Evolutionary conservation across 169 alveolate genomes (phyloP), one percentile per base, ranked within the genome.

Genomic region (Eimeria tenella): DNA sequence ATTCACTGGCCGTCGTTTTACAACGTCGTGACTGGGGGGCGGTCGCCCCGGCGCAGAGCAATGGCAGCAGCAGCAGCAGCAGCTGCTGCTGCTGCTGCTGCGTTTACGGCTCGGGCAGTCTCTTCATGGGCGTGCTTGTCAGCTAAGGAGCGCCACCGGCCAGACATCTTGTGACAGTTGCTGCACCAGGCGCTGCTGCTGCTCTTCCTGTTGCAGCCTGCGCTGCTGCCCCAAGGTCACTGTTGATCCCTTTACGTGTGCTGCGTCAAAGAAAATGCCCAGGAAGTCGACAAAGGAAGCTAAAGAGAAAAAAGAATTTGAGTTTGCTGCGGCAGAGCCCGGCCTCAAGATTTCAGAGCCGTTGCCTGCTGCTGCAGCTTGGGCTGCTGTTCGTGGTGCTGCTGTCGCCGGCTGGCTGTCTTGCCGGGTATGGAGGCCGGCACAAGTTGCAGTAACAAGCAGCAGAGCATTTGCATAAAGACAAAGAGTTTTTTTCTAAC

Each of bases 81-180:
- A 8, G 77, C 77, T 17, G 77, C 77, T n/a, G 77, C 77, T 68
- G 77, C 77, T 68, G 77, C 77, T 68, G 77, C 77, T 68, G 77
- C 77, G 31, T 68, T 5, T n/a, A 68, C 77, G 13, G 77, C 77
- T 7, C 77, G 77, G 42, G 77, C 77, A 17, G 77, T 68, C 77
- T 68, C 77, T 10, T 68, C 77, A 11, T 11, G 31, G n/a, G n/a
- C 31, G n/a, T n/a, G 77, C 13, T 8, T 11, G 31, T 11, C n/a
- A 7, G 31, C 77, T 17, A 17, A 10, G n/a, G 77, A 10, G 49
- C 13, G 77, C 49, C n/a, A n/a, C 42, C 31, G 77, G 13, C 77
- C 42, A 11, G 77, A 68, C 77, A 68, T 13, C 68, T 10, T 58
- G 68, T 17, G 21, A 17, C 68, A 11, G 68, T 58, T 58, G 68